A percentile compares a stretch with the other conserved stretches of the same genome.
Conservation (phyloP, 2,329 filamentous ascomycete genomes). For the Penicillium sp. region DNA sequence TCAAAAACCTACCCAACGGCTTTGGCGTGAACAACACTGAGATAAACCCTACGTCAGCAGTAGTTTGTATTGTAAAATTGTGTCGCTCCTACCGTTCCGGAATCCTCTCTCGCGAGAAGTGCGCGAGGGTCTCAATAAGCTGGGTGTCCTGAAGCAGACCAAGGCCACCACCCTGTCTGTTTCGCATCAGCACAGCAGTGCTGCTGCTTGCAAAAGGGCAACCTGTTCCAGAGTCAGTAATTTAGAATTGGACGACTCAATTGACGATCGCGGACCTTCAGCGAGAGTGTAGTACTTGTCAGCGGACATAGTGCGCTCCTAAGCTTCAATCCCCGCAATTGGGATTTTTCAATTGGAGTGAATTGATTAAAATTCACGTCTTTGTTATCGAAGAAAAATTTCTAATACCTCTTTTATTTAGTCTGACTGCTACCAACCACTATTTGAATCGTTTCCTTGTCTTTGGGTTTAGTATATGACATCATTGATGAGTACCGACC, state of each 20-base stretch:
- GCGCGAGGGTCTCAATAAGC: conserved; percentile 59
- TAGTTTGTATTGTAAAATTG: not conserved
- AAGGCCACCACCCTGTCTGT: conserved; percentile 35
- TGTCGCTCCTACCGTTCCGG: not conserved
- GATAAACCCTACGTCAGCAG: not conserved
- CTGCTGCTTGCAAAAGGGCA: conserved; percentile 22
- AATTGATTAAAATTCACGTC: too few species aligned
- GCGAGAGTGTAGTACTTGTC: not conserved
- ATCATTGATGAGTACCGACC: too few species aligned
- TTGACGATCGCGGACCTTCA: not conserved
- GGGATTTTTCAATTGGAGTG: too few species aligned
- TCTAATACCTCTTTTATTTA: too few species aligned
- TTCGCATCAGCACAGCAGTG: conserved; percentile 16
- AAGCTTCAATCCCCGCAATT: not conserved
- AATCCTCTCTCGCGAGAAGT: conserved; percentile 64
- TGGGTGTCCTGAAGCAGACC: conserved; percentile 57
- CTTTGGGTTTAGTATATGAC: too few species aligned
- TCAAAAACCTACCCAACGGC: conserved; percentile 19
- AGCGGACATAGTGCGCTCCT: not conserved
- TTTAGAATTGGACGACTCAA: not conserved
- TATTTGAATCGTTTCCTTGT: too few species aligned
- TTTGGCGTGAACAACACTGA: conserved; percentile 6
- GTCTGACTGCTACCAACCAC: too few species aligned
- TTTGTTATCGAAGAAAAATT: too few species aligned
- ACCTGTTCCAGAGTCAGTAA: conserved; percentile 5